Percentiles rank a stretch among this genome's conserved stretches.
Conservation (phyloP, 129 eudicot genomes). For the Flaveria robusta region DNA sequence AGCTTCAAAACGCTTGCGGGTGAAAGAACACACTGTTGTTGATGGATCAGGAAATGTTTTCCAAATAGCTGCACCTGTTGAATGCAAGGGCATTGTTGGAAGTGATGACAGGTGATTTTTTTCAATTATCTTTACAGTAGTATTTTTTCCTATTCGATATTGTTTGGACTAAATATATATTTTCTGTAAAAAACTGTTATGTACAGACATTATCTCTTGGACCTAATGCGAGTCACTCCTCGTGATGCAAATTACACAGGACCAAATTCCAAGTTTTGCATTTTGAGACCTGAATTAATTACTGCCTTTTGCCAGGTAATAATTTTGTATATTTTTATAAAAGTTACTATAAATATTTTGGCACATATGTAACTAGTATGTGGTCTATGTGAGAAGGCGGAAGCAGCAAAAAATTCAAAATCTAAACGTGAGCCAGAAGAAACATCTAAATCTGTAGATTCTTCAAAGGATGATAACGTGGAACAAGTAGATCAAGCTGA, state of each 20-base stretch:
- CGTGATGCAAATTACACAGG: slow-evolving; percentile 98
- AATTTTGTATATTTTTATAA: not conserved
- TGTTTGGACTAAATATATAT: not conserved
- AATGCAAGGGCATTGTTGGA: slow-evolving; percentile 99
- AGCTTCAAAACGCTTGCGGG: slow-evolving; percentile 88
- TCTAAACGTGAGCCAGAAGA: slow-evolving; percentile 40
- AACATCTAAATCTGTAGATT: slow-evolving; percentile 41
- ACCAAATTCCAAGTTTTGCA: slow-evolving; percentile 88
- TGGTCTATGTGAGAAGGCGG: slow-evolving; percentile 60
- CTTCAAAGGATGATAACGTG: slow-evolving; percentile 39
- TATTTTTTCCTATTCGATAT: not conserved
- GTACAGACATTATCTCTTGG: slow-evolving; percentile 93
- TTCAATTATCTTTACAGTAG: not conserved
- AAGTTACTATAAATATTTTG: not conserved
- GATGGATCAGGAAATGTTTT: slow-evolving; percentile 87
- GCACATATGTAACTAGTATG: slow-evolving; percentile 14
- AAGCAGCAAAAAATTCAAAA: slow-evolving; percentile 55
- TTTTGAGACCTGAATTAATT: slow-evolving; percentile 88
- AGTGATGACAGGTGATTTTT: slow-evolving; percentile 89
- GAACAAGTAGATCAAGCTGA: slow-evolving; percentile 40
- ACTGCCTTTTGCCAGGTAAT: slow-evolving; percentile 83
- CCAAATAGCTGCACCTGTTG: slow-evolving; percentile 97
- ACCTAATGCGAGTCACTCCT: slow-evolving; percentile 98
- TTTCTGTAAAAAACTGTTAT: not conserved
- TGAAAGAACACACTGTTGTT: slow-evolving; percentile 88